Evolutionary conservation across 148 eudicot species (phyloP), one percentile per base, ranked within the genome.

Genomic region (Chenopodium berlandieri): DNA sequence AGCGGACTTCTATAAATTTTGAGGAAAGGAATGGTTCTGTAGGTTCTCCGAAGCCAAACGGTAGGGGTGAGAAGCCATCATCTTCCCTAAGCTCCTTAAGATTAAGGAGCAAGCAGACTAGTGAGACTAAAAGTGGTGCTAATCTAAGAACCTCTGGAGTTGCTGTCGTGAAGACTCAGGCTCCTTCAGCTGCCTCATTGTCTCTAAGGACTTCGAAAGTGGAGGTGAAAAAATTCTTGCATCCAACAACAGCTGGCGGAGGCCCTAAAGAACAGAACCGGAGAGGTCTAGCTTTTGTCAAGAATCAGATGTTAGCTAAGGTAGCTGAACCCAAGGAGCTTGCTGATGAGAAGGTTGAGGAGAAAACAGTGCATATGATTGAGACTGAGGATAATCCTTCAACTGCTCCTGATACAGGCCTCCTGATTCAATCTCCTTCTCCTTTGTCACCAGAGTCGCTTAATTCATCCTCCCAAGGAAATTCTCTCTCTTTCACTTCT

Each of bases 301-400:
- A 87, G 83, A 78, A 83, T 78, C 81, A 79, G 82, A 86, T 78
- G 25, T 74, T 71, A 44, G 80, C 69, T n/a, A 58, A 74, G 22
- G 80, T 79, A 80, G 75, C 81, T 73, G 86, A 80, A 71, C 40
- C 73, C 16, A 83, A 87, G 62, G 76, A 74, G 58, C 48, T 84
- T 20, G 62, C 30, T 17, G 54, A 50, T 69, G 86, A 87, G 76
- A 84, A 66, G 76, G 82, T 82, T 13, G 82, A 84, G 27, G 96
- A 90, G 87, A 89, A 88, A 86, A 89, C 89, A 54, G 82, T 91
- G 90, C 89, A 90, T 84, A 86, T 82, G 79, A 83, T 88, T 75
- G 81, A 87, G 82, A 81, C 72, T 23, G 79, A 82, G 30, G 83
- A 82, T 79, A 62, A 70, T 19, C 40, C 76, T 75, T 75, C 82